phyloP scores from a whole-genome alignment of 2,329 filamentous ascomycete species.

The Pseudocercospora ulei region DNA sequence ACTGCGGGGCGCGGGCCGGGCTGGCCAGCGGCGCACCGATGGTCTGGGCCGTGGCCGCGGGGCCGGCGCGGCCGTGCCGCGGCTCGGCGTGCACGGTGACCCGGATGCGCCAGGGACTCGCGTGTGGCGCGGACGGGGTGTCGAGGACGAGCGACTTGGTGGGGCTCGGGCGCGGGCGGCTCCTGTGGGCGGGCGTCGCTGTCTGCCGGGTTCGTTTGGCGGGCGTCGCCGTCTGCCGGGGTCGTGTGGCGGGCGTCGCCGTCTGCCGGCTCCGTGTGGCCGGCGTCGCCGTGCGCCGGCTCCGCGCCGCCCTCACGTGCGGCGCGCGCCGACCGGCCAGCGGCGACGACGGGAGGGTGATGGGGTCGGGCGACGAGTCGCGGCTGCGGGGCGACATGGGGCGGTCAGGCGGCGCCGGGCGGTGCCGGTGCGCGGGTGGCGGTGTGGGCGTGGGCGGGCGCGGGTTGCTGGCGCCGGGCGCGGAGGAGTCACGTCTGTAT shows the following conservation, averaged over 20 bases:
- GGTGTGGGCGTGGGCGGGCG: not conserved
- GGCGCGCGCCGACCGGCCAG: slow-evolving; percentile 16
- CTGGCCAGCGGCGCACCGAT: slow-evolving; percentile 39
- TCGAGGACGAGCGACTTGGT: slow-evolving; percentile 41
- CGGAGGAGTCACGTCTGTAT: no score
- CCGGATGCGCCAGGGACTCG: slow-evolving; percentile 43
- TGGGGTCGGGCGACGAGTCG: slow-evolving; percentile 32
- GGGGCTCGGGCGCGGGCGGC: slow-evolving; percentile 31
- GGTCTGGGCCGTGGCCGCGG: slow-evolving; percentile 26
- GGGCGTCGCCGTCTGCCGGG: slow-evolving; percentile 10
- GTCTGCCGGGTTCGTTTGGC: slow-evolving; percentile 3
- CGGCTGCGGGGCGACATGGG: slow-evolving; percentile 15
- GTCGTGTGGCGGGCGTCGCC: slow-evolving; percentile 10
- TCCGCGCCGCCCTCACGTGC: slow-evolving; percentile 4
- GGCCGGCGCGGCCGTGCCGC: slow-evolving; percentile 24
- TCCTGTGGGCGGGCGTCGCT: slow-evolving; percentile 8
- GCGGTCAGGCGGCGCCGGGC: not conserved
- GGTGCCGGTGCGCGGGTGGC: not conserved
- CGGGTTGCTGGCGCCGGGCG: no score
- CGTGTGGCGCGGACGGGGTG: slow-evolving; percentile 34
- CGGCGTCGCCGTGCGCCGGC: slow-evolving; percentile 10
- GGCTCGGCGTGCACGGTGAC: slow-evolving; percentile 45
- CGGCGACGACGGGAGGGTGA: slow-evolving; percentile 33
- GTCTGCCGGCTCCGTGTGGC: slow-evolving; percentile 2
- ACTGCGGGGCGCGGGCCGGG: slow-evolving; percentile 11